These are phyloP conservation scores for Blastobotrys aristatus DNA, from an alignment of 1,139 yeast species.

Conservation along the genomic window DNA sequence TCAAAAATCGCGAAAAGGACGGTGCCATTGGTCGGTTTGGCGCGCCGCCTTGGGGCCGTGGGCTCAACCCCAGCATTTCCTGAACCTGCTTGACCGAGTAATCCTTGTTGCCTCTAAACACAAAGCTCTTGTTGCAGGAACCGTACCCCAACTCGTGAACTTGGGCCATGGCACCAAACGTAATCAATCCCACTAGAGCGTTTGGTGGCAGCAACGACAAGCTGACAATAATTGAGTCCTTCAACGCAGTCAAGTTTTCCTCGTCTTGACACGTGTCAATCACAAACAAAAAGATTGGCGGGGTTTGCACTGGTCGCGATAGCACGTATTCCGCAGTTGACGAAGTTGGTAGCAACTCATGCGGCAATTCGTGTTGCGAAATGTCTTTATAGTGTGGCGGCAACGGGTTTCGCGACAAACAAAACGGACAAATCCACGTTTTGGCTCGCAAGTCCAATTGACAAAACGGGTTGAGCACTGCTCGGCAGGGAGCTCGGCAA, in stretches of 20 bases:
- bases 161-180: slow-evolving; percentile 92
- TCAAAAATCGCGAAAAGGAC: slow-evolving; percentile 67
- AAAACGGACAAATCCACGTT: slow-evolving; percentile 86
- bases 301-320: slow-evolving; percentile 79
- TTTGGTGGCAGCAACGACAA: slow-evolving; percentile 86
- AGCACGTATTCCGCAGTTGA: slow-evolving; percentile 92
- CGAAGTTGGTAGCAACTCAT: slow-evolving; percentile 70
- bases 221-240: slow-evolving; percentile 78
- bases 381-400: slow-evolving; percentile 88
- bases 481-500: slow-evolving; percentile 80
- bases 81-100: slow-evolving; percentile 69
- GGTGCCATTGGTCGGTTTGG: slow-evolving; percentile 25
- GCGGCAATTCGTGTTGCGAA: slow-evolving; percentile 76
- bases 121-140: slow-evolving; percentile 71
- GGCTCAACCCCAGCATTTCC: slow-evolving; percentile 61
- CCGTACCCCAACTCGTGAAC: slow-evolving; percentile 87
- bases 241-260: slow-evolving; percentile 84
- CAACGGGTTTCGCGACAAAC: slow-evolving; percentile 76
- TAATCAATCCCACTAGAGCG: slow-evolving; percentile 84
- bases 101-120: slow-evolving; percentile 91
- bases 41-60: slow-evolving; percentile 34
- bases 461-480: slow-evolving; percentile 79
- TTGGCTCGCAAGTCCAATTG: slow-evolving; percentile 76
- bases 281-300: slow-evolving; percentile 90
- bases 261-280: slow-evolving; percentile 94